phyloP scores from a whole-genome alignment of 2,329 filamentous ascomycete species.

The Monilinia aucupariae region DNA sequence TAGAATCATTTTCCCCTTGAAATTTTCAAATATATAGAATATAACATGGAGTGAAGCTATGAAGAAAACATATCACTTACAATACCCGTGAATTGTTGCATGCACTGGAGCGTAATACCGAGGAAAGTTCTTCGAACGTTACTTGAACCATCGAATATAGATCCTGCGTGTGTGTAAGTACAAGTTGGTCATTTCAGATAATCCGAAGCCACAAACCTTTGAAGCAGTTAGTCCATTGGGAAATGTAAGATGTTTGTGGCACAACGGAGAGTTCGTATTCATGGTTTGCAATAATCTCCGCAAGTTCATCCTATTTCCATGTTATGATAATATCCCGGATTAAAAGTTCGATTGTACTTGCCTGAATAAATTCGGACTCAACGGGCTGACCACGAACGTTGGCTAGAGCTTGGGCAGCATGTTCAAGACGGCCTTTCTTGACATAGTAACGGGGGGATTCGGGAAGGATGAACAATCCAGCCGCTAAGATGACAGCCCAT shows the following conservation, averaged over 20 bases:
- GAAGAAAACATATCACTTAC: not conserved
- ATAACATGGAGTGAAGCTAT: not conserved
- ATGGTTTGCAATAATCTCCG: conserved; percentile 84
- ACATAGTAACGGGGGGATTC: conserved; percentile 84
- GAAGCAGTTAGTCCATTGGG: conserved; percentile 65
- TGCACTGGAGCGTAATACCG: conserved; percentile 70
- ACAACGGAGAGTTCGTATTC: conserved; percentile 73
- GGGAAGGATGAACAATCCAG: conserved; percentile 69
- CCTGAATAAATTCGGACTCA: conserved; percentile 69
- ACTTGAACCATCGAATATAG: conserved; percentile 14
- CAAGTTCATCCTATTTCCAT: conserved; percentile 52
- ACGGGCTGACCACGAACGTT: conserved; percentile 68
- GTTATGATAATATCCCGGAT: not conserved
- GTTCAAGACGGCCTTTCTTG: conserved; percentile 65
- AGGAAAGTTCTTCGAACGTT: conserved; percentile 67
- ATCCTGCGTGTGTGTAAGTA: conserved; percentile 48
- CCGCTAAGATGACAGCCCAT: conserved; percentile 70
- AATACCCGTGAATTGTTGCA: conserved; percentile 72
- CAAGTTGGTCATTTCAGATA: conserved; percentile 64
- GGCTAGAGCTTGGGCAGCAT: conserved; percentile 57
- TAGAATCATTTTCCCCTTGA: not conserved
- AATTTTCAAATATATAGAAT: not conserved
- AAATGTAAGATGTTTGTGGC: conserved; percentile 58
- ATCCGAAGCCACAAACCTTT: conserved; percentile 57
- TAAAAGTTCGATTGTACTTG: not conserved